Evolutionary conservation across 1,284 basidiomycete species (phyloP).

Genomic region (Cutaneotrichosporon dermatis): DNA sequence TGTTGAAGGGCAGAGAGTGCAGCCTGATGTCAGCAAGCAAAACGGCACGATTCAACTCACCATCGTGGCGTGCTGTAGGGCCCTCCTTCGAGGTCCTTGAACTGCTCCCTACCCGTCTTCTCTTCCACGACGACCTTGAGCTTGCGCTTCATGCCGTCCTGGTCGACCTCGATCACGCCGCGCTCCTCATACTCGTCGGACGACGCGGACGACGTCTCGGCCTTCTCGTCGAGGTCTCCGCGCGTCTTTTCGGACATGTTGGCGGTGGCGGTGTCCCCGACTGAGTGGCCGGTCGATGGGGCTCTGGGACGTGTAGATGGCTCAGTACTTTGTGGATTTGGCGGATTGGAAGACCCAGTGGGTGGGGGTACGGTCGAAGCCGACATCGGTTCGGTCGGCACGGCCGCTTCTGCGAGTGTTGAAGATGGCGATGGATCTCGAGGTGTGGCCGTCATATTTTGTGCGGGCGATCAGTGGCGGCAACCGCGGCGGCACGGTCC

Average conservation of each 20-base stretch:
- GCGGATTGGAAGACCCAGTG: background rate
- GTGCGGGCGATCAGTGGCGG: background rate
- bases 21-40: conserved; percentile 28
- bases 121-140: conserved; percentile 42
- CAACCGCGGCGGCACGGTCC: background rate
- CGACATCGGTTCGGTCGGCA: background rate
- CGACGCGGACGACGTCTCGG: background rate
- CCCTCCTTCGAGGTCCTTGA: conserved; percentile 38
- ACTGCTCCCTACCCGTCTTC: conserved; percentile 35
- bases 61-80: conserved; percentile 43
- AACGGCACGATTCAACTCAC: conserved; percentile 23
- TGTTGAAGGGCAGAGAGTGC: conserved; percentile 46
- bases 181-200: conserved; percentile 13
- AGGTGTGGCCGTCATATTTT: background rate
- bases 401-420: background rate
- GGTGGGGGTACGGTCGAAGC: background rate
- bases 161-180: conserved; percentile 21
- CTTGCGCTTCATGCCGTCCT: conserved; percentile 32
- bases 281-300: too few relatives aligned
- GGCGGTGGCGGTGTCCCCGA: background rate
- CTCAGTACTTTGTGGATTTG: too few relatives aligned
- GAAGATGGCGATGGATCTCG: conserved; percentile 6
- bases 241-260: background rate
- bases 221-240: conserved; percentile 6
- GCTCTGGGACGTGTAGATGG: too few relatives aligned